Conservation (phyloP, 495 filamentous ascomycete species). For the Pseudoneurospora amorphoporcata region DNA sequence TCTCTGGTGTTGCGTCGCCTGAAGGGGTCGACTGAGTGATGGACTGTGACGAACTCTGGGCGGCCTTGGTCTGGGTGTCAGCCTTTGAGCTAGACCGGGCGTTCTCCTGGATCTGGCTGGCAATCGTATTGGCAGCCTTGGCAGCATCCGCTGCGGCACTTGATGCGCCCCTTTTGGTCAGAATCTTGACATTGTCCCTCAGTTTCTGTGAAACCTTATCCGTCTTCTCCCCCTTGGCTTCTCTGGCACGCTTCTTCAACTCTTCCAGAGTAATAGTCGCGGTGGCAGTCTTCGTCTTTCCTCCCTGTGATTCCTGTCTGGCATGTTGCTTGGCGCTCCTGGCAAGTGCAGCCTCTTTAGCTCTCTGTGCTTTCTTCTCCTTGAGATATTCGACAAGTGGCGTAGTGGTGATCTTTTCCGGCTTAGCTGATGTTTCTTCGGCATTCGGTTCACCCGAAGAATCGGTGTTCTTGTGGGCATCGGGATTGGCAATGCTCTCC, state of each 20-base stretch:
- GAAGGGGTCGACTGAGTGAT: neutral
- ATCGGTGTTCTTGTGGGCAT: slow-evolving; percentile 32
- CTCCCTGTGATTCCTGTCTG: slow-evolving; percentile 33
- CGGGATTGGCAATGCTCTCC: slow-evolving; percentile 72
- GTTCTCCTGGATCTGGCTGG: slow-evolving; percentile 23
- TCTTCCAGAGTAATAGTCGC: slow-evolving; percentile 43
- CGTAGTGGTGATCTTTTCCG: slow-evolving; percentile 62
- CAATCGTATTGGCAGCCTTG: slow-evolving; percentile 32
- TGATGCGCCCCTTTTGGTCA: slow-evolving; percentile 54
- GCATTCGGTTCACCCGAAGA: slow-evolving; percentile 36
- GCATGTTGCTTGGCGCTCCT: slow-evolving; percentile 37
- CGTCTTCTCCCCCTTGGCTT: slow-evolving; percentile 45
- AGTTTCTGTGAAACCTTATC: slow-evolving; percentile 51
- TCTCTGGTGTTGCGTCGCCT: slow-evolving; percentile 12
- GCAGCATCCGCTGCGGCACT: slow-evolving; percentile 34
- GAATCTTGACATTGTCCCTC: slow-evolving; percentile 71
- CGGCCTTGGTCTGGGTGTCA: neutral
- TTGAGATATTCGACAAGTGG: slow-evolving; percentile 83
- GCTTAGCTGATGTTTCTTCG: slow-evolving; percentile 41
- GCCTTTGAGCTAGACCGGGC: slow-evolving; percentile 3
- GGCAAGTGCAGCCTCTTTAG: slow-evolving; percentile 50
- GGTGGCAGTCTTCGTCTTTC: slow-evolving; percentile 39
- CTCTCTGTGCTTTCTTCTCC: slow-evolving; percentile 83
- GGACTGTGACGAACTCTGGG: neutral
- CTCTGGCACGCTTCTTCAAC: slow-evolving; percentile 36